Evolutionary conservation across 495 filamentous ascomycete genomes (phyloP).

Genomic region (Usnea hakonensis): DNA sequence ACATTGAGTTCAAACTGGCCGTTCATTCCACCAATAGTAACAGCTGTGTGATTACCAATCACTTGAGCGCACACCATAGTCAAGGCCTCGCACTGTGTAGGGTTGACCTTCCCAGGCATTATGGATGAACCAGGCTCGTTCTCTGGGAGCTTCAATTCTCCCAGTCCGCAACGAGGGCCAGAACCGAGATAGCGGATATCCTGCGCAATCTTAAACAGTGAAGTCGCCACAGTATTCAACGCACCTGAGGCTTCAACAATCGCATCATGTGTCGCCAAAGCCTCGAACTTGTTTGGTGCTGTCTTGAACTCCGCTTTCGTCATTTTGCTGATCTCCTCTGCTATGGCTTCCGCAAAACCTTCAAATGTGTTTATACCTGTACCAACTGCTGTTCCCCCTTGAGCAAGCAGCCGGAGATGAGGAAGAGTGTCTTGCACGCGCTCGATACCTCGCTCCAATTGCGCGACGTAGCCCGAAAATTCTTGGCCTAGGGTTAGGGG

Average conservation of each 20-base stretch:
- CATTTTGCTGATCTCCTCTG: conserved; percentile 81
- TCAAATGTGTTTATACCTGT: conserved; percentile 96
- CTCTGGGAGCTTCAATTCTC: conserved; percentile 86
- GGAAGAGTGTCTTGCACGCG: conserved; percentile 77
- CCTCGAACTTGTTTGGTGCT: conserved; percentile 98
- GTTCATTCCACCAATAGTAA: conserved; percentile 89
- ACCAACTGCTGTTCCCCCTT: conserved; percentile 95
- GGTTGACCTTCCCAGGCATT: conserved; percentile 99
- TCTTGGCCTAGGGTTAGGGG: conserved; percentile 94
- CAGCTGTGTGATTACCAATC: conserved; percentile 90
- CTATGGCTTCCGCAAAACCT: conserved; percentile 90
- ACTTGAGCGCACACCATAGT: conserved; percentile 98
- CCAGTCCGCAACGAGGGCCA: conserved; percentile 90
- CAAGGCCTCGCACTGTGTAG: conserved; percentile 93
- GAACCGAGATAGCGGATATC: conserved; percentile 96
- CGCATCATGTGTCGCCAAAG: conserved; percentile 94
- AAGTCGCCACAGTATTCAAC: conserved; percentile 86
- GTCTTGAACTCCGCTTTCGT: conserved; percentile 91
- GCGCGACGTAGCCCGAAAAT: conserved; percentile 94
- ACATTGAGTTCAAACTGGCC: conserved; percentile 99
- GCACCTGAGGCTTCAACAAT: conserved; percentile 88
- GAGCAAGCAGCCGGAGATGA: conserved; percentile 77
- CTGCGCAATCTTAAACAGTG: conserved; percentile 97
- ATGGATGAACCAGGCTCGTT: conserved; percentile 97
- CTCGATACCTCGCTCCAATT: conserved; percentile 83